These are phyloP conservation scores for Nothophytophthora sp. DNA, from an alignment of 352 stramenopile species.

Conservation along the genomic window DNA sequence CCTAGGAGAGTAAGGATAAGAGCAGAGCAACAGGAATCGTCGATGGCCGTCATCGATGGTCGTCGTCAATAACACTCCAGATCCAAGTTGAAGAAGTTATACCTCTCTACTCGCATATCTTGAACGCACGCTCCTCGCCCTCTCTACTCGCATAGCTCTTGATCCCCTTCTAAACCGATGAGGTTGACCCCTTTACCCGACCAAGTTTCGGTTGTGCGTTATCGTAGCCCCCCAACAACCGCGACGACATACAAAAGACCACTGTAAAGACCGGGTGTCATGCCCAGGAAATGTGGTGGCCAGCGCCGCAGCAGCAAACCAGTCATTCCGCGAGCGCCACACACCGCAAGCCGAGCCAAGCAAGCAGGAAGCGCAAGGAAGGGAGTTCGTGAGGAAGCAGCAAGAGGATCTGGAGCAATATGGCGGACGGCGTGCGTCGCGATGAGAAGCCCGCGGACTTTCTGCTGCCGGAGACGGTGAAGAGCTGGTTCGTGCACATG, in stretches of 20 bases:
- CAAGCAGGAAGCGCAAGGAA: constrained; percentile 4
- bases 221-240: too few species aligned
- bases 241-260: constrained; percentile 43
- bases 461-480: constrained; percentile 84
- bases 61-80: too few species aligned
- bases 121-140: too few species aligned
- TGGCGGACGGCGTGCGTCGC: constrained; percentile 54
- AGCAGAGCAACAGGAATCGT: too few species aligned
- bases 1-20: constrained; percentile 16
- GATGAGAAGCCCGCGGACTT: constrained; percentile 90
- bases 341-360: constrained; percentile 1
- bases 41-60: too few species aligned
- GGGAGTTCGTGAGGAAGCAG: constrained; percentile 3
- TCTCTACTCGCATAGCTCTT: too few species aligned
- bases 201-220: too few species aligned
- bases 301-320: constrained; percentile 22
- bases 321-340: constrained; percentile 41
- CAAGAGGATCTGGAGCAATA: constrained; percentile 22
- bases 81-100: too few species aligned
- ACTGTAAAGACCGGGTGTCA: constrained; percentile 21
- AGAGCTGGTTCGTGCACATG: constrained; percentile 89
- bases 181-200: too few species aligned
- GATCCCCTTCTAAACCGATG: too few species aligned
- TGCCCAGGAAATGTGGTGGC: constrained; percentile 22
- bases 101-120: too few species aligned